Evolutionary conservation across 169 alveolate species (phyloP).

Genomic region (Besnoitia besnoiti): DNA sequence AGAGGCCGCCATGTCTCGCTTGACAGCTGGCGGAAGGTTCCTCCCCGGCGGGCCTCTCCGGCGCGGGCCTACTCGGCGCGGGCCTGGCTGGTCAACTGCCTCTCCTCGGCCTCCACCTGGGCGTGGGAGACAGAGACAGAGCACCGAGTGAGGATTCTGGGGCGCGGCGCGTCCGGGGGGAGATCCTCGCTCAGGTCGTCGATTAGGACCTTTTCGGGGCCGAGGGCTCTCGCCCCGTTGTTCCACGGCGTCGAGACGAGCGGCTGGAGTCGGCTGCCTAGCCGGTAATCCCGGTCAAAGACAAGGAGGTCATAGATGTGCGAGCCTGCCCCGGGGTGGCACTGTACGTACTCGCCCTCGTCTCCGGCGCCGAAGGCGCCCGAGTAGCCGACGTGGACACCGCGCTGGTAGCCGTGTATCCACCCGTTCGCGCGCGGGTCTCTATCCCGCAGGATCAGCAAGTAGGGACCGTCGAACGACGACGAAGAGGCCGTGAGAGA

Average conservation of each 20-base stretch:
- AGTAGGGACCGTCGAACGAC: not conserved
- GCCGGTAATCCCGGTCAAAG: not conserved
- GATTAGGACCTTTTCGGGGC: not conserved
- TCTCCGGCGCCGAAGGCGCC: conserved; percentile 35
- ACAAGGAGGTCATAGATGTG: conserved; percentile 5
- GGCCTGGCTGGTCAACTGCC: no score
- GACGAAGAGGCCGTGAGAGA: not conserved
- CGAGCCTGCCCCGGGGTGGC: not conserved
- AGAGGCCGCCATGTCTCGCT: no score
- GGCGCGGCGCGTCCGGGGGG: not conserved
- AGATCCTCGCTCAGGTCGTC: not conserved
- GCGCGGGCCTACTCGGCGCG: no score
- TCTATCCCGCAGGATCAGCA: not conserved
- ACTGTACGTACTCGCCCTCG: not conserved
- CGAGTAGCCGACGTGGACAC: not conserved
- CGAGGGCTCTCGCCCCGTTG: conserved; percentile 2
- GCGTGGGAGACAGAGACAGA: conserved; percentile 5
- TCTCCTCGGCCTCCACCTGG: not conserved
- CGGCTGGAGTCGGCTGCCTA: not conserved
- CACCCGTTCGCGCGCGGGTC: not conserved
- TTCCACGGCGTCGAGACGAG: not conserved
- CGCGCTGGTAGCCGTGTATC: conserved; percentile 14
- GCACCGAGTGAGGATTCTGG: not conserved
- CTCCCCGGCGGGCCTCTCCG: no score
- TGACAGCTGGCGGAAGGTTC: no score